A percentile compares a stretch with the other conserved stretches of the same genome.
Evolutionary conservation across 768 basidiomycete species (phyloP).

Genomic region (Lactarius quietus): DNA sequence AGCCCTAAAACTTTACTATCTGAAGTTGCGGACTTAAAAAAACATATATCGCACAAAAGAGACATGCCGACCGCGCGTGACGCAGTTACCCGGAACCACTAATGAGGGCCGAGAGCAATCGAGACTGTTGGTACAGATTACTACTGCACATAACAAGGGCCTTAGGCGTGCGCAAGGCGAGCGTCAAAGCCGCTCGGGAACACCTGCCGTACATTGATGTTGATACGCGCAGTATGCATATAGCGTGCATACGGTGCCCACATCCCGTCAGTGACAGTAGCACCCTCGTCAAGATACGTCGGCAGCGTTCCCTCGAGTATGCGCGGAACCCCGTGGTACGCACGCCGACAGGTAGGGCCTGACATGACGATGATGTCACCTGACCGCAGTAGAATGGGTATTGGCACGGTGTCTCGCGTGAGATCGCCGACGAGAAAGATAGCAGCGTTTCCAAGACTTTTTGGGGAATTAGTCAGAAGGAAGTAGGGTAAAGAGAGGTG

Average conservation of each 20-base stretch:
- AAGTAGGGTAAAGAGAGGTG: not conserved
- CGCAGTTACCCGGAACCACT: not conserved
- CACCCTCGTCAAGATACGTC: slow-evolving; percentile 41
- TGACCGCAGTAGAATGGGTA: slow-evolving; percentile 81
- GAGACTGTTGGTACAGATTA: not conserved
- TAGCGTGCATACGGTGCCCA: slow-evolving; percentile 67
- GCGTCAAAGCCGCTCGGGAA: slow-evolving; percentile 68
- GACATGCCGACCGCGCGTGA: not conserved
- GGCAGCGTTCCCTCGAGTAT: slow-evolving; percentile 83
- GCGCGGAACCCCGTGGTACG: slow-evolving; percentile 92
- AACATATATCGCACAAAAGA: not conserved
- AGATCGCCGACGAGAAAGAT: slow-evolving; percentile 86
- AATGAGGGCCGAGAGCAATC: not conserved
- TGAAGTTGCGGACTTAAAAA: not conserved
- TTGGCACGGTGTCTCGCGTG: slow-evolving; percentile 72
- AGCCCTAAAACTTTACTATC: not conserved
- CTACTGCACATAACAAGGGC: not conserved
- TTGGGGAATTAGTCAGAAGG: not conserved
- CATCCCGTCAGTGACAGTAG: slow-evolving; percentile 31
- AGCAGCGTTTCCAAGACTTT: slow-evolving; percentile 85
- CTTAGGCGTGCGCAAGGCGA: slow-evolving; percentile 3
- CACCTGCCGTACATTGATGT: slow-evolving; percentile 89
- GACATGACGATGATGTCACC: slow-evolving; percentile 95
- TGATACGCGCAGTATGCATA: slow-evolving; percentile 69
- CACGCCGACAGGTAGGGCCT: slow-evolving; percentile 75